These are phyloP conservation scores for Fusarium solani-melongenae DNA, from an alignment of 2,329 filamentous ascomycete species.

Conservation along the genomic window DNA sequence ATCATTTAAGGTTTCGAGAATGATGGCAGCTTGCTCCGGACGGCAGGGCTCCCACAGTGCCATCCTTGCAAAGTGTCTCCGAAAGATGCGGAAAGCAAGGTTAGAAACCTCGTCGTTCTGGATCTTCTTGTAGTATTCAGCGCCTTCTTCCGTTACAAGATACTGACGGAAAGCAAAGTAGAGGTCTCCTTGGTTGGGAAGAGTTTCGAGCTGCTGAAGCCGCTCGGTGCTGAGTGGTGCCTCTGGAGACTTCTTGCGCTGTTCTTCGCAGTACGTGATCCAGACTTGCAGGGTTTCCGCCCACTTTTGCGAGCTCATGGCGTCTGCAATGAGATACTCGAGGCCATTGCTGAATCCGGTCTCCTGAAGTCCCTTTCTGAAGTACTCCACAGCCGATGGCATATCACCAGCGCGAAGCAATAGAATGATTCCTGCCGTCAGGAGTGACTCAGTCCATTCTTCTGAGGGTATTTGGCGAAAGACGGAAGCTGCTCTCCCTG, in stretches of 20 bases:
- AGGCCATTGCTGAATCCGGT: slow-evolving; percentile 53
- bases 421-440: slow-evolving; percentile 55
- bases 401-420: slow-evolving; percentile 55
- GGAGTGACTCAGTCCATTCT: slow-evolving; percentile 54
- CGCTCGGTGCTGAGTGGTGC: slow-evolving; percentile 23
- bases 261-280: slow-evolving; percentile 47
- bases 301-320: slow-evolving; percentile 53
- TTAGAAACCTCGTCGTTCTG: slow-evolving; percentile 36
- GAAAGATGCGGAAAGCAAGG: slow-evolving; percentile 42
- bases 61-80: slow-evolving; percentile 46
- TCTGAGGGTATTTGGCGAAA: slow-evolving; percentile 52
- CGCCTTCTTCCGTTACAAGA: slow-evolving; percentile 43
- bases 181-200: slow-evolving; percentile 45
- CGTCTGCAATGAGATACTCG: slow-evolving; percentile 56
- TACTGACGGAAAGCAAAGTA: slow-evolving; percentile 51
- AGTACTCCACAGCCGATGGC: slow-evolving; percentile 53
- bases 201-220: slow-evolving; percentile 37
- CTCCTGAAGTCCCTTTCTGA: slow-evolving; percentile 51
- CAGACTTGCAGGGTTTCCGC: slow-evolving; percentile 50
- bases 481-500: slow-evolving; percentile 57
- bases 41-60: slow-evolving; percentile 49
- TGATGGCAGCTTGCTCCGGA: slow-evolving; percentile 47
- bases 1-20: slow-evolving; percentile 56
- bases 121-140: slow-evolving; percentile 36
- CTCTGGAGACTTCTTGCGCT: slow-evolving; percentile 12